A percentile compares a stretch with the other conserved stretches of the same genome.
Conservation (phyloP, 1,139 yeast genomes). For the Sugiyamaella japonica region DNA sequence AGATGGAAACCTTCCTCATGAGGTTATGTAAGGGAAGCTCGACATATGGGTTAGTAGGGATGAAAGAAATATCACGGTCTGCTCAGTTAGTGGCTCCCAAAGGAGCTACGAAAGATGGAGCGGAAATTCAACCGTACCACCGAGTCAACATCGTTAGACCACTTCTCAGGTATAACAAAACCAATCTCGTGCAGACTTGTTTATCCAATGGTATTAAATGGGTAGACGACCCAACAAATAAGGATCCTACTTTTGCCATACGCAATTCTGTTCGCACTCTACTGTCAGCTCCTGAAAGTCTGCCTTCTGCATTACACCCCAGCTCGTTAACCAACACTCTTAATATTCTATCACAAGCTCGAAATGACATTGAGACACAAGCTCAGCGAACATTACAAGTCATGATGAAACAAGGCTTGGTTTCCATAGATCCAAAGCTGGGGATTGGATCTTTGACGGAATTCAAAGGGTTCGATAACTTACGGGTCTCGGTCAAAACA, state of each 20-base stretch:
- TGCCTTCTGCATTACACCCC: conserved; percentile 20
- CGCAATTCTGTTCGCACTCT: conserved; percentile 49
- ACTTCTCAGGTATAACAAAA: conserved; percentile 49
- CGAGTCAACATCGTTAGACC: conserved; percentile 50
- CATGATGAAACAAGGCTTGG: conserved; percentile 6
- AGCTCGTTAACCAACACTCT: conserved; percentile 13
- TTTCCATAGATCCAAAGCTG: conserved; percentile 13
- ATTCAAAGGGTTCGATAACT: conserved; percentile 16
- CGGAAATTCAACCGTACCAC: background rate
- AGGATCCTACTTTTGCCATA: conserved; percentile 52
- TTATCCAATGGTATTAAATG: conserved; percentile 46
- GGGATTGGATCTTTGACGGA: conserved; percentile 17
- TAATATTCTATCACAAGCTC: background rate
- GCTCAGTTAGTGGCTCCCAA: conserved; percentile 21
- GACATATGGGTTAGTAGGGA: conserved; percentile 56
- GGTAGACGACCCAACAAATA: conserved; percentile 71
- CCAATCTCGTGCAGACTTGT: conserved; percentile 52
- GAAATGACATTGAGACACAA: conserved; percentile 14
- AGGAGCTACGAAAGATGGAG: conserved; percentile 25
- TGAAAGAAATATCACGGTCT: conserved; percentile 34
- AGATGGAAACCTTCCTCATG: conserved; percentile 65
- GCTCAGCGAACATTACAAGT: conserved; percentile 12
- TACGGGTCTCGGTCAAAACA: conserved; percentile 17
- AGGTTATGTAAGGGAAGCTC: conserved; percentile 57
- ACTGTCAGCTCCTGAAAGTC: conserved; percentile 19